Base-by-base conservation (phyloP, 176 grass and related monocot genomes). In the Dactylis glomerata region DNA sequence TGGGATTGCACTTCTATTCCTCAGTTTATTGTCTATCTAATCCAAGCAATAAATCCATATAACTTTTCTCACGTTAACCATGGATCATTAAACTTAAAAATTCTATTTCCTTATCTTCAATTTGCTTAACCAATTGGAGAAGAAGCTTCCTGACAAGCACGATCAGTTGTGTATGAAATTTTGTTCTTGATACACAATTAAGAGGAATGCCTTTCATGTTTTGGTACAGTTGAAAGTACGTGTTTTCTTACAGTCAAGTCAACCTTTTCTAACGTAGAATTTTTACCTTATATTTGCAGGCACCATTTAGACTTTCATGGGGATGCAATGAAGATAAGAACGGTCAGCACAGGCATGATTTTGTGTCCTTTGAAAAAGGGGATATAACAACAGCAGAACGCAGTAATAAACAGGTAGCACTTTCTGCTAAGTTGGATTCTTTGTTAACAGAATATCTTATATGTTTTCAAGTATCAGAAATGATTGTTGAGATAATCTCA, bases 291-390 rank as follows among this genome's bases (percentile, higher is more conserved):
- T 72, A 31, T 85, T 66, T 63, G 10, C 72, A 86, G 87, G 83
- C 80, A 76, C 66, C 84, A 77, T 92, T 92, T 87, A 92, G 55
- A 84, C 91, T 92, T 89, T 97, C 93, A 54, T 98, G 96, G 96
- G 96, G 96, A 89, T 92, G 79, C 82, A 98, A 98, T 84, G 96
- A 91, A 46, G 86, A 98, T 24, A 91, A 92, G 84, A 98, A 89
- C 83, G 96, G 96, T 8, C 93, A 95, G 74, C 96, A 93, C 57
- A 98, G 95, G 87, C 96, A 98, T 90, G 96, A 98, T 75, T 88
- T 98, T 89, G 96, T 98, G 41, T 98, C 96, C 47, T 98, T 98
- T 32, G 96, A 95, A 88, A 95, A 93, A 83, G 96, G 96, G 90
- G 91, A 98, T 57, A 98, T 98, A 83, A 98, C 91, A 81, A 98